phyloP scores from a whole-genome alignment of 176 grass and related monocot genomes.

The Lolium multiflorum region DNA sequence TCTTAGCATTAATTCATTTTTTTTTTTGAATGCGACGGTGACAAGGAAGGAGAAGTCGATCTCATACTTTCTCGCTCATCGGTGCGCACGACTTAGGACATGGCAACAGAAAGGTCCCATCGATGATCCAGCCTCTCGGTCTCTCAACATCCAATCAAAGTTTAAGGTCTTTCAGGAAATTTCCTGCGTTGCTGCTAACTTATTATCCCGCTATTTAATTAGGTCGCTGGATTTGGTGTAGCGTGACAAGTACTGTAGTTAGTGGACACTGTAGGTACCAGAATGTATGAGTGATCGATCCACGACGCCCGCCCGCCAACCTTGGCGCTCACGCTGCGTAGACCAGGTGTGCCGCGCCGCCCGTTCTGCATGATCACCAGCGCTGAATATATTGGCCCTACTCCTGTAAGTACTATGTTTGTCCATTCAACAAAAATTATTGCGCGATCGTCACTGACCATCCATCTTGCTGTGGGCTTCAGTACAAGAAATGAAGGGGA shows the following conservation, averaged over 20 bases:
- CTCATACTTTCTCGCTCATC: neutral
- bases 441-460: too few relatives aligned
- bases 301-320: neutral
- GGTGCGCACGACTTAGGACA: neutral
- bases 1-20: too few relatives aligned
- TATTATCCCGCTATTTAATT: neutral
- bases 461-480: too few relatives aligned
- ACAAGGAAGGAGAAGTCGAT: neutral
- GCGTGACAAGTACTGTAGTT: neutral
- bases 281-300: neutral
- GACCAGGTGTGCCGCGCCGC: neutral
- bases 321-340: neutral
- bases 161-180: neutral
- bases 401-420: too few relatives aligned
- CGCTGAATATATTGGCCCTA: too few relatives aligned
- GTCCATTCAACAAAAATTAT: too few relatives aligned
- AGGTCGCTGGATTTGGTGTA: constrained; percentile 1
- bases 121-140: neutral
- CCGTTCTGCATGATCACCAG: too few relatives aligned
- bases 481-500: too few relatives aligned
- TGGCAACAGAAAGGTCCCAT: neutral
- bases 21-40: too few relatives aligned
- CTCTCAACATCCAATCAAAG: too few relatives aligned
- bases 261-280: neutral
- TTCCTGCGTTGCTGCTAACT: too few relatives aligned